These are phyloP conservation scores for Solanum okadae DNA, from an alignment of 257 asterid species.

Conservation along the genomic window DNA sequence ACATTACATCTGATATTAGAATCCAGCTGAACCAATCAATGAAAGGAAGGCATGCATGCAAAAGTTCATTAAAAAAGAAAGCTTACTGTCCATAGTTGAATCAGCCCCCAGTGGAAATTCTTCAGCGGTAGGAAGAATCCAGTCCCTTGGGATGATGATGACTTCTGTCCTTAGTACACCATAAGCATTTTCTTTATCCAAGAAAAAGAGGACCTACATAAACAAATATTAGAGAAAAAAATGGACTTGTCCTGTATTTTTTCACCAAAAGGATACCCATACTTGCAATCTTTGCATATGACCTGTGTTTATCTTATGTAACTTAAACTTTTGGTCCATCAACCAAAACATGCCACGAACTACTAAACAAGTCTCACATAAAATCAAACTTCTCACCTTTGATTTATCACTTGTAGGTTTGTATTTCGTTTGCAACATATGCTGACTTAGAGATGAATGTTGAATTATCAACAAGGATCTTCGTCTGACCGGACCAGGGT, in stretches of 20 bases:
- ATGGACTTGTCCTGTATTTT: not conserved
- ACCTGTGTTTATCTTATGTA: too few relatives aligned
- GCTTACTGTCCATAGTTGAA: conserved; percentile 9
- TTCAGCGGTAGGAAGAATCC: not conserved
- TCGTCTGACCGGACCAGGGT: not conserved
- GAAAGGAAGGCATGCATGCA: not conserved
- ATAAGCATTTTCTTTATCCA: not conserved
- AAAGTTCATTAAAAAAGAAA: not conserved
- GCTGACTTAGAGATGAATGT: conserved; percentile 2
- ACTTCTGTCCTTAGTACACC: not conserved
- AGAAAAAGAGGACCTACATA: conserved; percentile 16
- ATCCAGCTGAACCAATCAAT: not conserved
- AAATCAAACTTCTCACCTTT: conserved; percentile 19
- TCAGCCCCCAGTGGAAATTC: not conserved
- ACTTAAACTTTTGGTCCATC: not conserved
- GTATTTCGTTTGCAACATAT: conserved; percentile 7
- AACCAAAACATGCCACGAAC: not conserved
- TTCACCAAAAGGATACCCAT: not conserved
- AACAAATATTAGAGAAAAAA: not conserved
- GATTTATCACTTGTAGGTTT: conserved; percentile 3
- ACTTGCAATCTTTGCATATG: not conserved
- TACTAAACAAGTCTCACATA: not conserved
- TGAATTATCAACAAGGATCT: not conserved
- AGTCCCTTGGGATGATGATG: conserved; percentile 11
- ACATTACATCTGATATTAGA: not conserved